These are phyloP conservation scores for Apiospora rasikravindrae DNA, from an alignment of 2,329 filamentous ascomycete genomes.

Conservation along the genomic window DNA sequence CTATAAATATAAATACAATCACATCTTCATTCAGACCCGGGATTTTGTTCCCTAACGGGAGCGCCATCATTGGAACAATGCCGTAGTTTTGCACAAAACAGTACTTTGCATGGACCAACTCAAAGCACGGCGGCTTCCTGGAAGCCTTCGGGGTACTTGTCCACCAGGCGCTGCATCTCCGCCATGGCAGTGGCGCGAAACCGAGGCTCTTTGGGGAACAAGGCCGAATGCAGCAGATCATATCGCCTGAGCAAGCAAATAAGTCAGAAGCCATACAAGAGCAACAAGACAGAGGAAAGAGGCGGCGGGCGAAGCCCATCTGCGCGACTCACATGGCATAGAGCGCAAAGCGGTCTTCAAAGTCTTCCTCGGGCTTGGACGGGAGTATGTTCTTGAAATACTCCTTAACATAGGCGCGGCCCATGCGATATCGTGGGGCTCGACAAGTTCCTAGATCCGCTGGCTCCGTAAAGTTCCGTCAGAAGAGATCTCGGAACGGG, in stretches of 20 bases:
- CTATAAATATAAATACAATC: background rate
- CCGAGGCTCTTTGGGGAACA: background rate
- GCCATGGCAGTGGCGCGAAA: background rate
- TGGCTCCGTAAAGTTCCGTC: background rate
- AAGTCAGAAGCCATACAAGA: background rate
- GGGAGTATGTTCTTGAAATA: background rate
- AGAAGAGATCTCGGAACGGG: background rate
- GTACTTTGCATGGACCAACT: background rate
- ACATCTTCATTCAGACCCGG: background rate
- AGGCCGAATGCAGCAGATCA: background rate
- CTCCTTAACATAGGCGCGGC: background rate
- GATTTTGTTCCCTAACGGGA: background rate
- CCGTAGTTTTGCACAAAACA: too few species aligned
- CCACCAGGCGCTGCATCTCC: background rate
- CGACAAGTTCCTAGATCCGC: background rate
- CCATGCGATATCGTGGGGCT: background rate
- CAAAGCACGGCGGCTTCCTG: background rate
- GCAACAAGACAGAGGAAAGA: background rate
- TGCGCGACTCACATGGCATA: background rate
- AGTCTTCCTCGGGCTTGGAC: background rate
- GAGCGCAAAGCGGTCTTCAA: background rate
- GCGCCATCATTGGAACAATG: background rate
- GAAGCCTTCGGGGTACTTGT: slow-evolving; percentile 7
- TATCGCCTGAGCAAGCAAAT: background rate
- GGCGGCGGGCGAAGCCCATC: too few species aligned